Conservation (phyloP, 1,284 basidiomycete species). For the Heterobasidion annosum region DNA sequence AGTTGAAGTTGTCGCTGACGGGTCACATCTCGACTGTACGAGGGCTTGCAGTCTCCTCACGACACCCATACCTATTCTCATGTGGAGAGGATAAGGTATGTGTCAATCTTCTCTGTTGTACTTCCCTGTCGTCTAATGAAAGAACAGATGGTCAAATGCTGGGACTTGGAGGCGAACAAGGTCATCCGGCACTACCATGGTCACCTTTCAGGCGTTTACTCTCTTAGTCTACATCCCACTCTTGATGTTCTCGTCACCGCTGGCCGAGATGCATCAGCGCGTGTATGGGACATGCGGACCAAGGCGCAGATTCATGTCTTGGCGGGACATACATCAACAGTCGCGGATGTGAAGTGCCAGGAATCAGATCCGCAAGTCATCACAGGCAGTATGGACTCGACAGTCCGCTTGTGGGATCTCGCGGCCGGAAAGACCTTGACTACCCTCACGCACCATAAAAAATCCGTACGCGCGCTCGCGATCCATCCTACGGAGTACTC, state of each 20-base stretch:
- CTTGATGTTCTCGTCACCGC: conserved; percentile 93
- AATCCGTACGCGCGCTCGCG: conserved; percentile 89
- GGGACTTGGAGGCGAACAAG: conserved; percentile 98
- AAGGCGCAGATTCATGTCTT: conserved; percentile 94
- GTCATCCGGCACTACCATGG: conserved; percentile 98
- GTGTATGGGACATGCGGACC: conserved; percentile 99
- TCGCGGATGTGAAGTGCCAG: conserved; percentile 92
- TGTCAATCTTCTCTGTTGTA: neutral
- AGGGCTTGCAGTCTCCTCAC: conserved; percentile 83
- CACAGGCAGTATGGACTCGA: conserved; percentile 97
- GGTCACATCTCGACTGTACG: conserved; percentile 97
- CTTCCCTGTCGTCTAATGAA: neutral
- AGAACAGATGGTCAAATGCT: conserved; percentile 94
- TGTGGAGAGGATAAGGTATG: conserved; percentile 94
- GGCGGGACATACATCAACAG: conserved; percentile 88
- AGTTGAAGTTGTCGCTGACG: conserved; percentile 91
- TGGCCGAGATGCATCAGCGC: conserved; percentile 90
- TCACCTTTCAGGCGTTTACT: conserved; percentile 93
- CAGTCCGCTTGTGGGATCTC: conserved; percentile 96
- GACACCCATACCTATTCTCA: conserved; percentile 97
- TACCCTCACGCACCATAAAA: conserved; percentile 97
- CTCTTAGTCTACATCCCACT: conserved; percentile 87
- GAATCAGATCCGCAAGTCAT: conserved; percentile 97
- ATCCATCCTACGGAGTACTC: conserved; percentile 95
- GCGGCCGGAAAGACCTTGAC: conserved; percentile 95